These are phyloP conservation scores for Trichoderma koningiopsis DNA, from an alignment of 2,329 filamentous ascomycete species.

Conservation along the genomic window DNA sequence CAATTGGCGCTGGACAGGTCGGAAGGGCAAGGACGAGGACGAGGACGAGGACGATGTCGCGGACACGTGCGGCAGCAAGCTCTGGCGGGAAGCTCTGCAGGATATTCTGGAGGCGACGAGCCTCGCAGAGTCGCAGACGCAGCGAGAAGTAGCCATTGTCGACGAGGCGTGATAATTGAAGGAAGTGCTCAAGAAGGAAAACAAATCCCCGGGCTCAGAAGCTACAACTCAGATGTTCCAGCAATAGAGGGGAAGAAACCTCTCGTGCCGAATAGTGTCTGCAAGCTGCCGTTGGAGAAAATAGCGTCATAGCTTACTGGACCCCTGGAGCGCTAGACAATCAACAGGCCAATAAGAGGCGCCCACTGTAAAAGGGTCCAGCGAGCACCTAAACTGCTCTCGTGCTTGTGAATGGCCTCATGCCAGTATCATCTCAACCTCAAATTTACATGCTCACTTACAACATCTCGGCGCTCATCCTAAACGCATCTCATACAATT, in stretches of 20 bases:
- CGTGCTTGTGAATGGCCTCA: constrained; percentile 1
- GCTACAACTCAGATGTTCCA: neutral
- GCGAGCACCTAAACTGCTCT: neutral
- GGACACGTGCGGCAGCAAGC: constrained; percentile 15
- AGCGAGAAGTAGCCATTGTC: constrained; percentile 45
- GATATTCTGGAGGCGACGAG: constrained; percentile 32
- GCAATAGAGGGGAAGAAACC: neutral
- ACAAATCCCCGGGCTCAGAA: neutral
- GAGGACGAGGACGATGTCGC: constrained; percentile 25
- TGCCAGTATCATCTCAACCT: neutral
- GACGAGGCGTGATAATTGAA: neutral
- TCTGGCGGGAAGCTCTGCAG: constrained; percentile 29
- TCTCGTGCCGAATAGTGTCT: neutral
- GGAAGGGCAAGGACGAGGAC: neutral
- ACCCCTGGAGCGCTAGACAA: neutral
- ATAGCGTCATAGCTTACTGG: constrained; percentile 17
- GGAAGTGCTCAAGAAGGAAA: neutral
- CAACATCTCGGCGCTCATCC: neutral
- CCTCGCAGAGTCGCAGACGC: constrained; percentile 48
- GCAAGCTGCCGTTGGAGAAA: neutral
- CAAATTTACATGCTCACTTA: neutral
- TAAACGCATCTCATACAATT: neutral
- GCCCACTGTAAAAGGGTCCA: neutral
- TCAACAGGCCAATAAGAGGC: neutral
- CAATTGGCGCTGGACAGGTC: constrained; percentile 8